Evolutionary conservation across 1,139 yeast species (phyloP), one percentile per base, ranked within the genome.

Genomic region (Sugiyamaella japonica): DNA sequence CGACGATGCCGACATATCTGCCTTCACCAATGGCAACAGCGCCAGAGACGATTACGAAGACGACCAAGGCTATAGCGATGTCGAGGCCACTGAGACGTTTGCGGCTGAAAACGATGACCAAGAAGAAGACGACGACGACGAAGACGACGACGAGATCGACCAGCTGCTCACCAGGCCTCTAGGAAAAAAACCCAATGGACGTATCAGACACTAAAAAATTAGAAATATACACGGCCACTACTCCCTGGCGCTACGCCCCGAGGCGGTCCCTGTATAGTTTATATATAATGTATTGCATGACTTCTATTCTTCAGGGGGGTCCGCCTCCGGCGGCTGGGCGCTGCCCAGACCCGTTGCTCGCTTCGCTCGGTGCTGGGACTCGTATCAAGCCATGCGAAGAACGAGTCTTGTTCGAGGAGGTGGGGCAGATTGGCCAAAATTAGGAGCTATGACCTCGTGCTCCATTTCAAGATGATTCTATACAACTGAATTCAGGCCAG

Each of bases 401-500:
- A n/a, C n/a, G n/a, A n/a, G n/a, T n/a, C n/a, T n/a, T n/a, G n/a
- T n/a, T n/a, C n/a, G n/a, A n/a, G n/a, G n/a, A n/a, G n/a, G n/a
- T n/a, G n/a, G n/a, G n/a, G n/a, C n/a, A n/a, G n/a, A n/a, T n/a
- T n/a, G n/a, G n/a, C n/a, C n/a, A n/a, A n/a, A n/a, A n/a, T n/a
- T n/a, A n/a, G n/a, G n/a, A n/a, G n/a, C n/a, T n/a, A n/a, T n/a
- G n/a, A n/a, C n/a, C n/a, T n/a, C n/a, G n/a, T n/a, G 40, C 68
- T 76, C 80, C 83, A 86, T 66, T 81, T 83, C 45, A 84, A 70
- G 49, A 86, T 66, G 37, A 84, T 73, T 76, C 81, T 77, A 51
- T 80, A 76, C 73, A 85, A 76, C 54, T 76, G 66, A 91, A 86
- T 56, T 90, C 96, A 1, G 99, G 99, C 99, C 99, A 93, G 57